phyloP scores from a whole-genome alignment of 1,284 basidiomycete genomes.

The Entoloma clypeatum region DNA sequence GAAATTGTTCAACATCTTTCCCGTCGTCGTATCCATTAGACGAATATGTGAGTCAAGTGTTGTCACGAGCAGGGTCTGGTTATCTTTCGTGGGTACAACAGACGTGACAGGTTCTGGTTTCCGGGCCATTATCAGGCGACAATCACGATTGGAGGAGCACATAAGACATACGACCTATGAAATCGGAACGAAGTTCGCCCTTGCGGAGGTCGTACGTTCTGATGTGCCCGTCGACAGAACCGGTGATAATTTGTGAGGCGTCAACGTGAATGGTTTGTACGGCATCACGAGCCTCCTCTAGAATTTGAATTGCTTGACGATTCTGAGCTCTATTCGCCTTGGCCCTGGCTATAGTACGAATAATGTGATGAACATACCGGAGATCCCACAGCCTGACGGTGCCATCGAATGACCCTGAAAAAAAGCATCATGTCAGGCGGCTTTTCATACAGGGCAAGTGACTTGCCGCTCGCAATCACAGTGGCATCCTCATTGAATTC shows the following conservation, averaged over 20 bases:
- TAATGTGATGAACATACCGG: conserved; percentile 41
- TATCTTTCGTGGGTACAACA: conserved; percentile 71
- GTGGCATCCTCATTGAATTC: conserved; percentile 86
- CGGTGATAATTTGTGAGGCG: conserved; percentile 66
- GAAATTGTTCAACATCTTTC: conserved; percentile 85
- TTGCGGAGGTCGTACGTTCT: conserved; percentile 92
- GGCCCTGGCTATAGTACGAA: conserved; percentile 4
- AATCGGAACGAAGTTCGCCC: conserved; percentile 86
- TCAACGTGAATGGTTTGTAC: conserved; percentile 78
- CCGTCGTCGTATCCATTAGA: conserved; percentile 82
- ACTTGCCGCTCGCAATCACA: conserved; percentile 78
- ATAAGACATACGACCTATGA: conserved; percentile 73
- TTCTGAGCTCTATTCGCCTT: conserved; percentile 78
- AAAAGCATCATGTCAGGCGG: neutral
- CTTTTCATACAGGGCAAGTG: neutral
- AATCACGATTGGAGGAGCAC: neutral
- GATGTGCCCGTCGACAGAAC: conserved; percentile 88
- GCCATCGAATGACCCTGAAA: conserved; percentile 79
- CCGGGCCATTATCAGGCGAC: conserved; percentile 3
- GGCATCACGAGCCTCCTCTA: conserved; percentile 88
- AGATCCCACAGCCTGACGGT: conserved; percentile 90
- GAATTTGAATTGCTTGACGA: conserved; percentile 83
- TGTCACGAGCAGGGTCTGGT: conserved; percentile 75
- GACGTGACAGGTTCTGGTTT: conserved; percentile 79
- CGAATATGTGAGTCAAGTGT: conserved; percentile 83